These are phyloP conservation scores for Sanghuangporus sanghuang DNA, from an alignment of 1,284 basidiomycete genomes.

Conservation along the genomic window DNA sequence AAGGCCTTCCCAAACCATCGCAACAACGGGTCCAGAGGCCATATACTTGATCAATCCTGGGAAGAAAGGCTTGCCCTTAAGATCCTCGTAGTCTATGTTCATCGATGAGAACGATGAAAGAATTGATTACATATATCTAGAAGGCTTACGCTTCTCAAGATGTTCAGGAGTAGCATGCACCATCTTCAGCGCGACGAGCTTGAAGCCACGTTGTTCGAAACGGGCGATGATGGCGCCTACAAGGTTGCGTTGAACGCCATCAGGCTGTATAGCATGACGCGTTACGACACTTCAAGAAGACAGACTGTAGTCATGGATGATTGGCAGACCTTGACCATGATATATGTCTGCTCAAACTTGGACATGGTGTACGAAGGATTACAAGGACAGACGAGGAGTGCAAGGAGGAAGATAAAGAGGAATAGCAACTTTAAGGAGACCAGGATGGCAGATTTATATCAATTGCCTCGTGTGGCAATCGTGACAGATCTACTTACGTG, in stretches of 20 bases:
- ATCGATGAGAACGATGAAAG: conserved; percentile 11
- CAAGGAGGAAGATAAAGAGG: conserved; percentile 16
- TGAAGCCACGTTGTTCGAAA: conserved; percentile 95
- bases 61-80: conserved; percentile 90
- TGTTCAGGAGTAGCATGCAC: conserved; percentile 71
- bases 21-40: conserved; percentile 93
- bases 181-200: conserved; percentile 88
- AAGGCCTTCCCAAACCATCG: conserved; percentile 96
- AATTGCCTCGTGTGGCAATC: neutral
- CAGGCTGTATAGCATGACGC: conserved; percentile 56
- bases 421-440: neutral
- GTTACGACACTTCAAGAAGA: conserved; percentile 9
- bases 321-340: conserved; percentile 78
- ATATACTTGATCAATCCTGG: conserved; percentile 91
- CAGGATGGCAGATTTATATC: conserved; percentile 16
- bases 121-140: neutral
- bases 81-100: conserved; percentile 84
- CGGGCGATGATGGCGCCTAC: conserved; percentile 90
- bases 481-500: neutral
- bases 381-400: conserved; percentile 20
- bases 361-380: conserved; percentile 44
- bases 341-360: conserved; percentile 73
- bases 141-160: conserved; percentile 74
- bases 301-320: neutral
- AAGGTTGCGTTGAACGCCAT: conserved; percentile 95